These are phyloP conservation scores for Aspergillus bertholletiae DNA, from an alignment of 495 filamentous ascomycete species.

Conservation along the genomic window DNA sequence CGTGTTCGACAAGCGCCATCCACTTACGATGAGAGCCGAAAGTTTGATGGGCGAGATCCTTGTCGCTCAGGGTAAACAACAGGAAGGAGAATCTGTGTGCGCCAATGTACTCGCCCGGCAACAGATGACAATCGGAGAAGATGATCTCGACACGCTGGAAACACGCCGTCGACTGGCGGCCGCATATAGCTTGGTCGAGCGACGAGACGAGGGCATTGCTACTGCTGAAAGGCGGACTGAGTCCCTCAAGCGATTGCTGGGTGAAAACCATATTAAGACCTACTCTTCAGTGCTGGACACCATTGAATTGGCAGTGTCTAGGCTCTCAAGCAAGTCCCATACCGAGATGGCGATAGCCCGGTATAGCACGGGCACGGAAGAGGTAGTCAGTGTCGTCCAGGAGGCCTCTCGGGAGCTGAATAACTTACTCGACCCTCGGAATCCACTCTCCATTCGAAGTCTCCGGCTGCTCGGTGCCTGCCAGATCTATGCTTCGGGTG, in stretches of 20 bases:
- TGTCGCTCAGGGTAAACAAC: conserved; percentile 22
- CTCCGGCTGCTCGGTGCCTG: conserved; percentile 23
- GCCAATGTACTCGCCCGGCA: conserved; percentile 36
- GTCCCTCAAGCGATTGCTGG: conserved; percentile 22
- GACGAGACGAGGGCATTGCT: conserved; percentile 23
- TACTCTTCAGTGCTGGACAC: conserved; percentile 21
- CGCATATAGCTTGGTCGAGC: conserved; percentile 22
- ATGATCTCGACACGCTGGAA: conserved; percentile 31
- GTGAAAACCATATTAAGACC: conserved; percentile 29
- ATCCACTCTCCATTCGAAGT: conserved; percentile 28
- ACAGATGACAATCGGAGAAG: conserved; percentile 37
- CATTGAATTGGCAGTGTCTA: conserved; percentile 23
- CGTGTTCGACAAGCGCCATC: conserved; percentile 29
- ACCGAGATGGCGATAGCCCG: conserved; percentile 4
- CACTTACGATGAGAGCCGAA: conserved; percentile 32
- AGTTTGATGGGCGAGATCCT: conserved; percentile 31
- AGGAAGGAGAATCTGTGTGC: conserved; percentile 33
- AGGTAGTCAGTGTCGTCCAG: conserved; percentile 4
- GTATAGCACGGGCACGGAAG: conserved; percentile 16
- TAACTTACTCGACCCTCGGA: conserved; percentile 16
- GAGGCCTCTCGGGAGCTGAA: conserved; percentile 22
- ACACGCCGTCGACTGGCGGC: conserved; percentile 31
- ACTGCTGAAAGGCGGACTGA: conserved; percentile 25
- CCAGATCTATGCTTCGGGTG: conserved; percentile 15
- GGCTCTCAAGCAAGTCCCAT: conserved; percentile 12